Percentiles rank a stretch among this genome's conserved stretches.
phyloP scores from a whole-genome alignment of 257 asterid species.

The Haberlea rhodopensis region DNA sequence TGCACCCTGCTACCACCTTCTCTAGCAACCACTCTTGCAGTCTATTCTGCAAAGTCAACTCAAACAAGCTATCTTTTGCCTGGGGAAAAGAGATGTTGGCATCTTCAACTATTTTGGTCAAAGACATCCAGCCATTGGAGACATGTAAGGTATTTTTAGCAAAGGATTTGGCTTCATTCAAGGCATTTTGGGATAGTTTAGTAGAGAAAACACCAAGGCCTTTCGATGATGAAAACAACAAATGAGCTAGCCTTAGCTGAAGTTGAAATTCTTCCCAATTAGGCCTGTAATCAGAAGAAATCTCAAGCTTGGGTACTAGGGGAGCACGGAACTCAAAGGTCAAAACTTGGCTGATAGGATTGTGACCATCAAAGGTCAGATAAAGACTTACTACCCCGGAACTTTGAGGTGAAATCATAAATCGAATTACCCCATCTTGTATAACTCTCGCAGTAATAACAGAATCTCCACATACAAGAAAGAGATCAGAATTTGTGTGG shows the following conservation, averaged over 20 bases:
- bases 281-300: slow-evolving; percentile 38
- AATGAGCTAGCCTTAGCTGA: slow-evolving; percentile 77
- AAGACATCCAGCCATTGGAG: slow-evolving; percentile 47
- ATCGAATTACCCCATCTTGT: slow-evolving; percentile 81
- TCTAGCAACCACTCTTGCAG: slow-evolving; percentile 83
- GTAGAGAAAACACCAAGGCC: slow-evolving; percentile 47
- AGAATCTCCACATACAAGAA: slow-evolving; percentile 70
- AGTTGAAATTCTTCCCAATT: slow-evolving; percentile 67
- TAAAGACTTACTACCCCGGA: slow-evolving; percentile 66
- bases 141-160: slow-evolving; percentile 51
- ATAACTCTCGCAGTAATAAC: slow-evolving; percentile 52
- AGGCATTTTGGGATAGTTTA: slow-evolving; percentile 48
- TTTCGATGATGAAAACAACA: slow-evolving; percentile 76
- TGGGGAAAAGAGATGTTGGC: slow-evolving; percentile 49
- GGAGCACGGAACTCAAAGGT: slow-evolving; percentile 79
- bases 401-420: slow-evolving; percentile 58
- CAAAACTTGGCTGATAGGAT: slow-evolving; percentile 73
- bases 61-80: slow-evolving; percentile 78
- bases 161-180: slow-evolving; percentile 74
- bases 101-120: slow-evolving; percentile 56
- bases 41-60: slow-evolving; percentile 67
- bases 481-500: slow-evolving; percentile 39
- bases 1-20: slow-evolving; percentile 61
- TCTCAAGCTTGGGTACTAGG: slow-evolving; percentile 25
- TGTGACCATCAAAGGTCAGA: slow-evolving; percentile 74